Base-by-base conservation (phyloP, 164 flowering plant species). In the Stephania cephalantha region DNA sequence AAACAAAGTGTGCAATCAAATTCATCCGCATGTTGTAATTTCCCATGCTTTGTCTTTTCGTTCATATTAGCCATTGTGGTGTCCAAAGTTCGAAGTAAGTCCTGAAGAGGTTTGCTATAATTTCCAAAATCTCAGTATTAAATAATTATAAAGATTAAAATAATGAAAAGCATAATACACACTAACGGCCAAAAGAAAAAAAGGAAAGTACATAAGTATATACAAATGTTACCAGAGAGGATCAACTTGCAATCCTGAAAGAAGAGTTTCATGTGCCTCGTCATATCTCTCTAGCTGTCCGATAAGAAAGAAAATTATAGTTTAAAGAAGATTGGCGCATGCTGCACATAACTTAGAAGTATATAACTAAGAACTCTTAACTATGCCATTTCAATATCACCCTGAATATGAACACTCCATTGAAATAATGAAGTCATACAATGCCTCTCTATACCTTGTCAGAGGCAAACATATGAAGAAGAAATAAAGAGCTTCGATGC, bases 1-100 rank as follows among this genome's bases (percentile, higher is more conserved):
- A 92, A 82, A 78, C 99, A 95, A 31, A 95, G 80, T 0, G 97
- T 93, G 85, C 99, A 95, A 74, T 93, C 99, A 81, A 90, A 95
- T 72, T 95, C 99, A 83, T 92, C 95, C 15, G 82, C 84, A 17
- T 91, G 91, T 73, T 87, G 91, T 25, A 91, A 84, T 77, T 77
- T 84, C 61, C 84, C 88, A 74, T 82, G 86, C 77, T 75, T 77
- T 78, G 81, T 84, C 70, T 78, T 84, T 55, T 77, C 79, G 58
- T 31, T 53, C 46, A 75, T 53, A 78, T 78, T 81, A 73, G 78
- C 48, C 53, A 78, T 58, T 7, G 72, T 76, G 30, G 78, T 85
- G 79, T 90, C 92, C 82, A 95, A 83, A 77, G 81, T 81, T 71
- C 69, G 85, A 73, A 93, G 90, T 76, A 82, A 81, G 31, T 73